Percentiles rank a stretch among this genome's conserved stretches.
These are phyloP conservation scores for Kregervanrija fluxuum DNA, from an alignment of 805 yeast species.

Conservation along the genomic window DNA sequence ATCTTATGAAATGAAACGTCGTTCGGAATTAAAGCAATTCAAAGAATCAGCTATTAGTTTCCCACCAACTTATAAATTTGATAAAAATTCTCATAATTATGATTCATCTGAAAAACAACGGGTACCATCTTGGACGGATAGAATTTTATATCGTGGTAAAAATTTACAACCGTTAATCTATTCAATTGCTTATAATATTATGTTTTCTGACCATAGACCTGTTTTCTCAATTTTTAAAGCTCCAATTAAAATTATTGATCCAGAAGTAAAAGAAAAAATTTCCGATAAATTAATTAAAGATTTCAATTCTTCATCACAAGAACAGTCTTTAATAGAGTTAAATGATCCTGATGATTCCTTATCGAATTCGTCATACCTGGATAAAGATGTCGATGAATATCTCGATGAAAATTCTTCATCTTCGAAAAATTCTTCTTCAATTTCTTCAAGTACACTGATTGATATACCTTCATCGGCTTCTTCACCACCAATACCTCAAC, in stretches of 20 bases:
- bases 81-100: constrained; percentile 70
- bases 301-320: constrained; percentile 12
- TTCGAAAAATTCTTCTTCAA: constrained; percentile 13
- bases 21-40: constrained; percentile 68
- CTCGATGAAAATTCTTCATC: constrained; percentile 9
- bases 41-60: constrained; percentile 72
- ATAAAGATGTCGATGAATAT: constrained; percentile 6
- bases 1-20: constrained; percentile 60
- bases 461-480: constrained; percentile 15
- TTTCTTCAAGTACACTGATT: constrained; percentile 17
- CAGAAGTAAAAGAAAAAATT: constrained; percentile 46
- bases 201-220: constrained; percentile 86
- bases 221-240: constrained; percentile 75
- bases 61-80: constrained; percentile 88
- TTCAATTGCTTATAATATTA: constrained; percentile 50
- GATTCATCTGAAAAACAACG: constrained; percentile 90
- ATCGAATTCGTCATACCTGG: constrained; percentile 7
- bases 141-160: constrained; percentile 63
- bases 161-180: constrained; percentile 59
- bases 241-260: constrained; percentile 62
- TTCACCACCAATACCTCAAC: constrained; percentile 10
- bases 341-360: constrained; percentile 15
- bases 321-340: constrained; percentile 20
- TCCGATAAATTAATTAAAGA: constrained; percentile 49
- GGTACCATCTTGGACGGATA: constrained; percentile 95